A percentile compares a stretch with the other conserved stretches of the same genome.
phyloP scores from a whole-genome alignment of 75 land plant genomes.

The Picea glauca region DNA sequence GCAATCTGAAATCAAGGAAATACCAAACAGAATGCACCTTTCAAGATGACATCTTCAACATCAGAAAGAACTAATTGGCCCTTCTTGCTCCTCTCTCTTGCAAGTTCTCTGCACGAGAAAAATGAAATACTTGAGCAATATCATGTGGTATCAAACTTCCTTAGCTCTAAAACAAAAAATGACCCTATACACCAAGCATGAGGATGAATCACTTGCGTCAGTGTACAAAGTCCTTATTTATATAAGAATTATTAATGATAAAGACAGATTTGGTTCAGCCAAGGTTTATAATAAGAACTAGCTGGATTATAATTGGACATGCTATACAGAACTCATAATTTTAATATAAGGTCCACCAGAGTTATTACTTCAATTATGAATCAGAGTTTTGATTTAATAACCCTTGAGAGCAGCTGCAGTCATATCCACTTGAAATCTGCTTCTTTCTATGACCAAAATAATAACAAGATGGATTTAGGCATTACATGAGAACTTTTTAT shows the following conservation, averaged over 20 bases:
- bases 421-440: no score
- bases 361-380: no score
- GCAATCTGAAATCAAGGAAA: background rate
- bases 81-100: conserved; percentile 55
- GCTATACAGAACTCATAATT: no score
- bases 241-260: background rate
- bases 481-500: no score
- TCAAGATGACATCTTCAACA: conserved; percentile 63
- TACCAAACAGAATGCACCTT: conserved; percentile 38
- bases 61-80: conserved; percentile 60
- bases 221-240: background rate
- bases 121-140: background rate
- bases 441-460: no score
- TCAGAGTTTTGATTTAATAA: no score
- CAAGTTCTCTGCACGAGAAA: conserved; percentile 67
- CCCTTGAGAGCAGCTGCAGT: no score
- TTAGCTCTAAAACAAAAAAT: conserved; percentile 3
- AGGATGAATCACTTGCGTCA: background rate
- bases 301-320: background rate
- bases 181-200: background rate
- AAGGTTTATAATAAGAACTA: background rate
- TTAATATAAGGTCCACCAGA: no score
- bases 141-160: background rate
- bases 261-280: background rate
- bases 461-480: no score